Percentiles rank a stretch among this genome's conserved stretches.
phyloP scores from a whole-genome alignment of 306 rosid genomes.

The Trifolium fragiferum region DNA sequence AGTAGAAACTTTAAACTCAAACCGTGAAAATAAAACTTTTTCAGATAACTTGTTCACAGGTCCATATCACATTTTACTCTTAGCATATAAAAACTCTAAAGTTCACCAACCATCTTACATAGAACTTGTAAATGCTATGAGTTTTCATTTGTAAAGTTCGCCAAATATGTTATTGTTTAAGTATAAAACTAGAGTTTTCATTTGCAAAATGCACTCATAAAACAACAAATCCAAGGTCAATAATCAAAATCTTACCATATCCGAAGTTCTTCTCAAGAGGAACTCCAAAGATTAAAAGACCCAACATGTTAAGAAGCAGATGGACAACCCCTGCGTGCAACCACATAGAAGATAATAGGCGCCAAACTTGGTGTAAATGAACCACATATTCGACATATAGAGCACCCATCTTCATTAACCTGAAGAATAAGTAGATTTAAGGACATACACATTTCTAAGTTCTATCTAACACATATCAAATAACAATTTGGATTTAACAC shows the following conservation, averaged over 20 bases:
- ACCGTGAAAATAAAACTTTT: neutral
- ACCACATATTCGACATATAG: conserved; percentile 58
- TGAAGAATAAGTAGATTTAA: conserved; percentile 37
- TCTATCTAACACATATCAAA: neutral
- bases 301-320: conserved; percentile 72
- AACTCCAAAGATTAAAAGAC: conserved; percentile 71
- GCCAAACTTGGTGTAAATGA: conserved; percentile 67
- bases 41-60: too few relatives aligned
- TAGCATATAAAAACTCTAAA: too few relatives aligned
- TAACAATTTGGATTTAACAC: neutral
- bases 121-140: too few relatives aligned
- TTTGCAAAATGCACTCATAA: neutral
- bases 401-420: conserved; percentile 81
- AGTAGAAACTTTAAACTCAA: conserved; percentile 11
- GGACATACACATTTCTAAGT: conserved; percentile 12
- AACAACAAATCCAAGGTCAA: conserved; percentile 32
- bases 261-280: conserved; percentile 86
- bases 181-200: too few relatives aligned
- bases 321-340: conserved; percentile 80
- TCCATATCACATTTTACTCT: too few relatives aligned
- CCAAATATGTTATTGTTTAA: too few relatives aligned
- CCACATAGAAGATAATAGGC: conserved; percentile 77
- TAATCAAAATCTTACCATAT: conserved; percentile 64
- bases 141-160: too few relatives aligned
- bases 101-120: too few relatives aligned